Conservation (phyloP, 2,329 filamentous ascomycete species). For the Mycosphaerella sp. region DNA sequence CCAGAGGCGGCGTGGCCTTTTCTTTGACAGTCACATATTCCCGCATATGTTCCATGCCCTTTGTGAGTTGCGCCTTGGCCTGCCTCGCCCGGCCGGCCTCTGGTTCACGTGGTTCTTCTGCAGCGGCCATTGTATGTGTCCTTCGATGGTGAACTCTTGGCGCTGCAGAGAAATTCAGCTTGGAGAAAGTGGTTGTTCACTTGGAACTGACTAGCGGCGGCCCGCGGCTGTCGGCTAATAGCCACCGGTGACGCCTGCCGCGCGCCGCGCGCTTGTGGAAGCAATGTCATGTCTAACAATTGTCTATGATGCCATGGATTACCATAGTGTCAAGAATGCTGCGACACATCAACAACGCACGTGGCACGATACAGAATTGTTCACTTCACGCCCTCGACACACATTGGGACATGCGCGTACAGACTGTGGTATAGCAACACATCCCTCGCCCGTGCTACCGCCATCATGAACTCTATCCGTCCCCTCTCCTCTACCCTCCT, state of each 20-base stretch:
- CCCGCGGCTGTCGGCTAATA: too few relatives aligned
- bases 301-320: neutral
- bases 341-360: neutral
- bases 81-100: conserved; percentile 26
- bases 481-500: conserved; percentile 21
- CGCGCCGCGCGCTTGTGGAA: neutral
- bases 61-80: conserved; percentile 42
- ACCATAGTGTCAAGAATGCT: neutral
- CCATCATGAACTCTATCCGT: conserved; percentile 27
- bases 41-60: conserved; percentile 49
- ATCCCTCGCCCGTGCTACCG: neutral
- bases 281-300: neutral
- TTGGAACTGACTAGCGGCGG: neutral
- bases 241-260: neutral
- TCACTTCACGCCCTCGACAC: neutral
- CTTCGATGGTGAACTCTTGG: conserved; percentile 19
- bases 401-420: neutral
- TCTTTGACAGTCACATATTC: conserved; percentile 41
- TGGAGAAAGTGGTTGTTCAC: conserved; percentile 6
- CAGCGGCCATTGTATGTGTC: conserved; percentile 16
- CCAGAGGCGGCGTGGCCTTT: conserved; percentile 29
- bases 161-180: conserved; percentile 7
- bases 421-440: neutral
- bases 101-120: conserved; percentile 3
- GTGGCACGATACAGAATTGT: neutral